Percentiles rank a stretch among this genome's conserved stretches.
These are phyloP conservation scores for Botrytis hyacinthi DNA, from an alignment of 2,329 filamentous ascomycete species.

Conservation along the genomic window DNA sequence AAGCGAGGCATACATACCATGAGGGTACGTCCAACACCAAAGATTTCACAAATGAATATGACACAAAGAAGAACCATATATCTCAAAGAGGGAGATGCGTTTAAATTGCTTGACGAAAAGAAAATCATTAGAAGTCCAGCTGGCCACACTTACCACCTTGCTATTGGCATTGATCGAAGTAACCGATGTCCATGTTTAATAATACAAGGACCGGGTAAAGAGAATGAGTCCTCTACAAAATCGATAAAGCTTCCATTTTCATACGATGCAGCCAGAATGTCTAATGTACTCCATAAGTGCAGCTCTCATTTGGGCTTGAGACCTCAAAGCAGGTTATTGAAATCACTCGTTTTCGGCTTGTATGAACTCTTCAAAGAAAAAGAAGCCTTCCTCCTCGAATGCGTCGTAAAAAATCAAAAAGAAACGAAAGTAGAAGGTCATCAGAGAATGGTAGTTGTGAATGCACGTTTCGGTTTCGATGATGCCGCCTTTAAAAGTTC, in stretches of 20 bases:
- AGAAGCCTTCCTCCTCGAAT: conserved; percentile 62
- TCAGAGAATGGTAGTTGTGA: conserved; percentile 49
- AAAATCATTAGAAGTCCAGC: conserved; percentile 39
- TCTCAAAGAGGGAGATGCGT: conserved; percentile 52
- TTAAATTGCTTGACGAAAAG: conserved; percentile 50
- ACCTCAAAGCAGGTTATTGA: conserved; percentile 38
- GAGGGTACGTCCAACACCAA: conserved; percentile 28
- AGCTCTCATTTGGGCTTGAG: conserved; percentile 45
- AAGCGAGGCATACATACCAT: conserved; percentile 53
- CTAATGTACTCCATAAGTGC: conserved; percentile 44
- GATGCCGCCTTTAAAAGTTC: conserved; percentile 65
- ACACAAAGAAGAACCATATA: conserved; percentile 53
- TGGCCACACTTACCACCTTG: conserved; percentile 50
- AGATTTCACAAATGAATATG: conserved; percentile 6
- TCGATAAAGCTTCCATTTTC: conserved; percentile 60
- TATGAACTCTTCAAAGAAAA: conserved; percentile 60
- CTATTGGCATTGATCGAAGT: conserved; percentile 64
- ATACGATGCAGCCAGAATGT: conserved; percentile 50
- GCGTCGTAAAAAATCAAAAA: conserved; percentile 43
- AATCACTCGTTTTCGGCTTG: conserved; percentile 48
- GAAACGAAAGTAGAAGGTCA: no score
- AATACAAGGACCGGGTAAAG: conserved; percentile 46
- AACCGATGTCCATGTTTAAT: conserved; percentile 62
- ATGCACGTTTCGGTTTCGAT: conserved; percentile 63
- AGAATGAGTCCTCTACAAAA: conserved; percentile 42